phyloP scores from a whole-genome alignment of 2,329 filamentous ascomycete genomes.

The Cercospora sp. region DNA sequence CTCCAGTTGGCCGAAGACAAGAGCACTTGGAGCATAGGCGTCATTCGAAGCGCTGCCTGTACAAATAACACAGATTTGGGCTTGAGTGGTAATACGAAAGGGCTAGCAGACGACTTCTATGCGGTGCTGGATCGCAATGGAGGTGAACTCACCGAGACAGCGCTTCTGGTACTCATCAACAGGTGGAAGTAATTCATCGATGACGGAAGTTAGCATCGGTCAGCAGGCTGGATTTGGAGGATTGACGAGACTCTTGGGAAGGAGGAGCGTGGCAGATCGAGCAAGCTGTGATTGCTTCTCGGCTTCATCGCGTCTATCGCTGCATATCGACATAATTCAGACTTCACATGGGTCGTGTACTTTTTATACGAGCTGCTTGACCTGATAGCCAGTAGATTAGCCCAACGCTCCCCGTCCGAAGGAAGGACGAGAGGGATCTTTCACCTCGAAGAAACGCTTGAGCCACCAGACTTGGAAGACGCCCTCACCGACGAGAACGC shows the following conservation, averaged over 20 bases:
- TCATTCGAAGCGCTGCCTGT: too few relatives aligned
- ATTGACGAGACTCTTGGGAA: neutral
- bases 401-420: slow-evolving; percentile 35
- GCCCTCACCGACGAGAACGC: slow-evolving; percentile 83
- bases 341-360: slow-evolving; percentile 15
- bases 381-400: slow-evolving; percentile 36
- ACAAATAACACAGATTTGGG: too few relatives aligned
- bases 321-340: slow-evolving; percentile 15
- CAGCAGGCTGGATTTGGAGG: neutral
- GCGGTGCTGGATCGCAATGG: neutral
- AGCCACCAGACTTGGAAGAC: slow-evolving; percentile 99
- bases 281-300: slow-evolving; percentile 5
- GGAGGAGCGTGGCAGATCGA: neutral
- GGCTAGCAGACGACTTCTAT: neutral
- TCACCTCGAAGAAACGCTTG: slow-evolving; percentile 70
- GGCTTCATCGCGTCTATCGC: slow-evolving; percentile 15
- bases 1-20: too few relatives aligned
- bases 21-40: too few relatives aligned
- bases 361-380: slow-evolving; percentile 42
- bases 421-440: slow-evolving; percentile 32
- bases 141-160: neutral
- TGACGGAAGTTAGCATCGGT: neutral
- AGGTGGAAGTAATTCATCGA: neutral
- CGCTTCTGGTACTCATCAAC: neutral
- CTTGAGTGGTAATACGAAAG: too few relatives aligned